Evolutionary conservation across 371 early-diverging fungal species (phyloP).

Genomic region (Enterocytospora artemiae): DNA sequence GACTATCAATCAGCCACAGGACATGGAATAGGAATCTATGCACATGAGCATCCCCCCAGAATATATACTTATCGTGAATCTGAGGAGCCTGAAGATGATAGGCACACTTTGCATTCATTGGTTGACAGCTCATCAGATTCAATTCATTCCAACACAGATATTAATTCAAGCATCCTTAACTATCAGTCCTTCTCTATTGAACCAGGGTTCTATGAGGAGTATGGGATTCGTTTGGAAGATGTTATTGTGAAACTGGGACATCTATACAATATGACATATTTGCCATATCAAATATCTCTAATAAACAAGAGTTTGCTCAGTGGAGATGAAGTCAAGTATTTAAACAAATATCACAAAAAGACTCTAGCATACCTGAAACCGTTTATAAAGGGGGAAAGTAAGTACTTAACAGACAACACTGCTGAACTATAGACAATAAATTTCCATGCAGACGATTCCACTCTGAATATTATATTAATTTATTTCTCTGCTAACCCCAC

Average conservation of each 20-base stretch:
- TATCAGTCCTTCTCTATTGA: conserved; percentile 63
- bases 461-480: no score
- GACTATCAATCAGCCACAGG: conserved; percentile 98
- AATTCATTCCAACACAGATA: background rate
- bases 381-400: no score
- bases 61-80: no score
- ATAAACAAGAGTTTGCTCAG: conserved; percentile 40
- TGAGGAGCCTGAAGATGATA: no score
- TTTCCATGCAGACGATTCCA: no score
- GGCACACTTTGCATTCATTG: no score
- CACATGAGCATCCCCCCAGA: conserved; percentile 93
- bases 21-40: conserved; percentile 95
- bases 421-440: no score
- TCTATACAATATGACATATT: conserved; percentile 47
- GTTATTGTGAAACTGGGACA: conserved; percentile 60
- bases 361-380: no score
- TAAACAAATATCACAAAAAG: no score
- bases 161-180: no score
- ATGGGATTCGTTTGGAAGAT: conserved; percentile 96
- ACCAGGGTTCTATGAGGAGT: conserved; percentile 89
- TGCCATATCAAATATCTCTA: conserved; percentile 50
- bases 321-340: conserved; percentile 44
- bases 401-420: no score
- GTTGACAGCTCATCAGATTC: no score
- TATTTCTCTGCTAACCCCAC: background rate